These are phyloP conservation scores for Crotalaria pallida DNA, from an alignment of 306 rosid genomes.

Conservation along the genomic window DNA sequence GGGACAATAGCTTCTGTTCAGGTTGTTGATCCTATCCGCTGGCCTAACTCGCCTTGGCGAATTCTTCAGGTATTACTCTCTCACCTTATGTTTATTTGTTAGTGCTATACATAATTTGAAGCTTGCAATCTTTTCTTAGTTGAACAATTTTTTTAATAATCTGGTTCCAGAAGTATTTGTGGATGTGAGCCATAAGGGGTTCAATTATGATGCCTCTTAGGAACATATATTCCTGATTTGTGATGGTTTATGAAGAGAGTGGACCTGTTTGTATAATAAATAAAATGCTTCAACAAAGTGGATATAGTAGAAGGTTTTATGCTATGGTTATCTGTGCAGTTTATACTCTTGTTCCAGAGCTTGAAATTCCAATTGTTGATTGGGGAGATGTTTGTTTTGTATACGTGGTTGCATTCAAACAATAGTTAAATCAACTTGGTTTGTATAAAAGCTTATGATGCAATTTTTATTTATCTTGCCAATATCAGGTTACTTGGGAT, in stretches of 20 bases:
- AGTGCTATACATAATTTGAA: background rate
- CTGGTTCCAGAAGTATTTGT: background rate
- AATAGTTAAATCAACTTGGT: background rate
- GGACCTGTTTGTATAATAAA: background rate
- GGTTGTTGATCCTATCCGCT: slow-evolving; percentile 70
- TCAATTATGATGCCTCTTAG: background rate
- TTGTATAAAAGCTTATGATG: background rate
- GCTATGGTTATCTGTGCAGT: background rate
- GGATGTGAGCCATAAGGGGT: background rate
- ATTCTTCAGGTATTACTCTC: slow-evolving; percentile 72
- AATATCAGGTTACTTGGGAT: slow-evolving; percentile 82
- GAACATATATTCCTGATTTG: background rate
- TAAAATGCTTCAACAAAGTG: background rate
- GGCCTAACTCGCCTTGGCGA: slow-evolving; percentile 99
- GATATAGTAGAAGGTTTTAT: background rate
- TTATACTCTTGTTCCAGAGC: background rate
- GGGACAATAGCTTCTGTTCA: slow-evolving; percentile 88
- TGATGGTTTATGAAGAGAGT: background rate
- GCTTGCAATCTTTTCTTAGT: background rate
- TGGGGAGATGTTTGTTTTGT: background rate
- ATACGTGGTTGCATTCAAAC: background rate
- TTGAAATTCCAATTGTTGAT: background rate
- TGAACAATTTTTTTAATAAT: background rate
- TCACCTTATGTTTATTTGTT: background rate
- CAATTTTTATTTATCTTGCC: slow-evolving; percentile 9